Evolutionary conservation across 495 filamentous ascomycete species (phyloP), one percentile per base, ranked within the genome.

Genomic region (Chaetomidium leptoderma): DNA sequence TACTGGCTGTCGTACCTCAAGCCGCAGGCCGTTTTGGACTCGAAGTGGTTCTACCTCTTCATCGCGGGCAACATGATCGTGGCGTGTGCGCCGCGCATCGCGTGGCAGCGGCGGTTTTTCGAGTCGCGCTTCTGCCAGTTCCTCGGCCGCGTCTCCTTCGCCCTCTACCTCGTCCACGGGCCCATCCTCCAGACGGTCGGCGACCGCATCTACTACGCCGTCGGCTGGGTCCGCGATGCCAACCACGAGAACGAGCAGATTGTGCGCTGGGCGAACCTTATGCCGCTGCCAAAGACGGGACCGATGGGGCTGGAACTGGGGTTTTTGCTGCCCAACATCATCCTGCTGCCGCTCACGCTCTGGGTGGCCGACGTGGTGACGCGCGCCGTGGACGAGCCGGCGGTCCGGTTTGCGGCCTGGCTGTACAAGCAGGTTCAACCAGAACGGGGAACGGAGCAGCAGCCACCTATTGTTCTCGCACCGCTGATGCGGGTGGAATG

Each of bases 81-180:
- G 17, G 71, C 75, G 37, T 70, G 73, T 48, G 74, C 81, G 27
- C 73, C 78, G n/a, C 68, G 70, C 37, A 64, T 75, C 13, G 30
- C 37, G 24, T 72, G 65, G 70, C 60, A 76, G 27, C 78, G 80
- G 63, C 69, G 73, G 46, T 73, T 83, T 39, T 86, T 87, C 69
- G 80, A 78, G 58, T 76, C 78, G 40, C 71, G 73, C 5, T 70
- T 86, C 33, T 83, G 82, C 43, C 84, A 86, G 67, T 86, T 83
- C 60, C 76, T 88, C 9, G 84, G 83, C 46, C 78, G 81, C 56
- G 77, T 88, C 60, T 85, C 83, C 0, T 88, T 79, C 60, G 74
- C 81, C 8, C 79, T 88, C n/a, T 88, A 88, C 56, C 74, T 88
- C 45, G 81, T 86, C 21, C 85, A 88, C 62, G 83, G 82, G 1